A percentile compares a stretch with the other conserved stretches of the same genome.
phyloP scores from a whole-genome alignment of 129 eudicot species.

The Saposhnikovia divaricata region DNA sequence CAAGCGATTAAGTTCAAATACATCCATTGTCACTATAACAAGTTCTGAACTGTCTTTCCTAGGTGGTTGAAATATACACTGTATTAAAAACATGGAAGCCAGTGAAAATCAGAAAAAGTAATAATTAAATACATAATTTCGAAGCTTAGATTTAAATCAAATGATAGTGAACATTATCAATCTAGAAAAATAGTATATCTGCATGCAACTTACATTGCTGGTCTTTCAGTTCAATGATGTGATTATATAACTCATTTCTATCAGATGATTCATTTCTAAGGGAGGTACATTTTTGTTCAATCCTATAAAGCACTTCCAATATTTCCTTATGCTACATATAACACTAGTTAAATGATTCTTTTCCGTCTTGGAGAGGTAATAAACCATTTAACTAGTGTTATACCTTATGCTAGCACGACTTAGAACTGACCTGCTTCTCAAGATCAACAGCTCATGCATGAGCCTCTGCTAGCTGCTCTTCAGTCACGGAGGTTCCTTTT shows the following conservation, averaged over 20 bases:
- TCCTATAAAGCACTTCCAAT: conserved; percentile 33
- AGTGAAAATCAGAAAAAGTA: not conserved
- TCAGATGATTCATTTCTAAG: conserved; percentile 32
- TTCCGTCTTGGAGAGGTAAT: no score
- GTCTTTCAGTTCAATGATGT: conserved; percentile 46
- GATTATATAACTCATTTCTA: conserved; percentile 44
- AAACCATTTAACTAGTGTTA: no score
- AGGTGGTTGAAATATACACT: conserved; percentile 48
- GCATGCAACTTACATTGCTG: conserved; percentile 44
- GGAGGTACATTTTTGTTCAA: conserved; percentile 46
- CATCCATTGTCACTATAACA: conserved; percentile 33
- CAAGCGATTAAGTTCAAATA: conserved; percentile 67
- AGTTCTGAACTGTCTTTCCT: conserved; percentile 24
- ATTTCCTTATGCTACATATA: no score
- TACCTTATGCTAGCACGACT: no score
- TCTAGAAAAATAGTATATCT: not conserved
- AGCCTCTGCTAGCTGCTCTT: conserved; percentile 48
- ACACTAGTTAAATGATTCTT: no score
- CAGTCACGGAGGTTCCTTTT: conserved; percentile 40
- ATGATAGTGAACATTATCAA: not conserved
- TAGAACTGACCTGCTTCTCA: conserved; percentile 49
- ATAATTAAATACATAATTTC: not conserved
- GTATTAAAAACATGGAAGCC: conserved; percentile 13
- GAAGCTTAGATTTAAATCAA: not conserved
- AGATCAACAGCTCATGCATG: conserved; percentile 41